Conservation (phyloP, 2,329 filamentous ascomycete genomes). For the Exserohilum turcica region DNA sequence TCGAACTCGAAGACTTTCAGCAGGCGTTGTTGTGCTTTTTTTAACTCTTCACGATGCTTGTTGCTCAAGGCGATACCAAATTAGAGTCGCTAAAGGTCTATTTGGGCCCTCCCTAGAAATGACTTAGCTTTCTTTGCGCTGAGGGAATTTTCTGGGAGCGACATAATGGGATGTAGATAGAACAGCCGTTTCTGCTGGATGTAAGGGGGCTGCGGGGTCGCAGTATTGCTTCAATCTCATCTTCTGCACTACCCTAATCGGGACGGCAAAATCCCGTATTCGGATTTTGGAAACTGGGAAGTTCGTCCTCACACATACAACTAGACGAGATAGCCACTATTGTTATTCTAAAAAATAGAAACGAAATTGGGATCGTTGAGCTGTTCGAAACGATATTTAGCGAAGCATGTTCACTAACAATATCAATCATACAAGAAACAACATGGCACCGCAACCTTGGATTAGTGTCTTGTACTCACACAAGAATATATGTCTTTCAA, state of each 20-base stretch:
- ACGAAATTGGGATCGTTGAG: neutral
- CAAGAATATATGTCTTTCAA: neutral
- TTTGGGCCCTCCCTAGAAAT: neutral
- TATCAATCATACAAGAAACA: neutral
- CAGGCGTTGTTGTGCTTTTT: neutral
- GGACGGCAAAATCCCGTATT: neutral
- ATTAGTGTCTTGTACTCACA: neutral
- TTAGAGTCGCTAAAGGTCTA: neutral
- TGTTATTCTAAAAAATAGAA: neutral
- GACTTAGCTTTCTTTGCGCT: neutral
- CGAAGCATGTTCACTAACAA: neutral
- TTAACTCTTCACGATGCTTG: neutral
- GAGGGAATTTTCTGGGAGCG: neutral
- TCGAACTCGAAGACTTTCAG: neutral
- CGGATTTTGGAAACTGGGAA: neutral
- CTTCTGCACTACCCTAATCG: neutral
- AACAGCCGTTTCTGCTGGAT: neutral
- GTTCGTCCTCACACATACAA: too few species aligned
- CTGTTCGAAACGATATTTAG: neutral
- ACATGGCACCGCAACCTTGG: neutral
- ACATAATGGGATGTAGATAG: neutral
- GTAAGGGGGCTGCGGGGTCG: neutral
- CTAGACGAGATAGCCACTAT: neutral
- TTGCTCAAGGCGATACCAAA: neutral
- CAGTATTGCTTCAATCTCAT: neutral